Evolutionary conservation across 1,284 basidiomycete genomes (phyloP), one percentile per base, ranked within the genome.

Genomic region (Austroboletus novae-zelandiae): DNA sequence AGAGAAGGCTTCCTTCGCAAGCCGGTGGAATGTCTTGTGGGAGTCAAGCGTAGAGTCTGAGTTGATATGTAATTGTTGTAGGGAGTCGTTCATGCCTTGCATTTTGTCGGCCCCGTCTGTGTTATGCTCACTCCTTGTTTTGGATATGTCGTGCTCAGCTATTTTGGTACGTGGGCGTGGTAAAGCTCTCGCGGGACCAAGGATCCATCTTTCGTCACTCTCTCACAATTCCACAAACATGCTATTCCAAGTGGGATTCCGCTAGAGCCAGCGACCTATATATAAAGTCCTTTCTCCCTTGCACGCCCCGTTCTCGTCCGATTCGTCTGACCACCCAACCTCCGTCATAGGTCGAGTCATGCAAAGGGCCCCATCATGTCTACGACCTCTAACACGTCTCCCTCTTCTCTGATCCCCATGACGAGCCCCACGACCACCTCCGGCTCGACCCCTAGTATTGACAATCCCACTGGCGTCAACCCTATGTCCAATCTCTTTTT

Each of bases 1-100:
- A 70, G 79, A 27, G 89, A 92, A 67, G 89, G 89, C 2, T 91
- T 92, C 73, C 68, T 92, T 57, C 74, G 89, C 58, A 91, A 91
- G 71, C 88, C 87, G 0, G 65, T 86, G 29, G 69, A 69, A 18
- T 89, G 87, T 61, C 71, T 66, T 43, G 81, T 90, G 44, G 86
- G 88, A 32, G 77, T 90, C 61, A 81, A 75, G 67, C 77, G 82
- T 44, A 66, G 66, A 30, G 34, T 48, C 47, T 69, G 44, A 49
- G 42, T 34, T 18, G 11, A 25, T 40, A 23, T 2, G 20, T n/a
- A 17, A 15, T 32, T 37, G 17, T 7, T 34, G 39, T 40, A 27
- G 20, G n/a, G 15, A 17, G 13, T 14, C 14, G 15, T 27, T 10
- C 32, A 29, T 50, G 5, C 36, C 18, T 31, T 46, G 35, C 34